A percentile compares a stretch with the other conserved stretches of the same genome.
These are phyloP conservation scores for Mrakia hoshinonis DNA, from an alignment of 768 basidiomycete species.

Conservation along the genomic window DNA sequence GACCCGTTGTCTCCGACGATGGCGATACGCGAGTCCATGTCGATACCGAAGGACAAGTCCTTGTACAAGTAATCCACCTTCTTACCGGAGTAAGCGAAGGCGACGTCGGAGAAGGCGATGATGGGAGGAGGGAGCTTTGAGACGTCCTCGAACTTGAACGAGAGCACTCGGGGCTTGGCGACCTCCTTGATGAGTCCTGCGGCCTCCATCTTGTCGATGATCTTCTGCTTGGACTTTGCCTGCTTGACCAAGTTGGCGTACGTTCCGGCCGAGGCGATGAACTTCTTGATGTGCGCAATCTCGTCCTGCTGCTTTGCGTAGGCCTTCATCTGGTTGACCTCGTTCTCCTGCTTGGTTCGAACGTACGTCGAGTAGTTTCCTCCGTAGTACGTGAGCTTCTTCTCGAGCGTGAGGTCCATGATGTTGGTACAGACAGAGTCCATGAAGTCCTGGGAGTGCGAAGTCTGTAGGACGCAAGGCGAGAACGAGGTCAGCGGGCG, in stretches of 20 bases:
- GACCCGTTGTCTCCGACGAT: conserved; percentile 88
- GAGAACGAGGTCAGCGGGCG: neutral
- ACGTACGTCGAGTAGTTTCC: conserved; percentile 98
- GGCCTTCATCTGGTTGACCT: conserved; percentile 99
- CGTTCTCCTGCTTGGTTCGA: conserved; percentile 90
- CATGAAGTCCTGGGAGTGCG: conserved; percentile 99
- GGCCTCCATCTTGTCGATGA: conserved; percentile 99
- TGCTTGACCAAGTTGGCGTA: conserved; percentile 98
- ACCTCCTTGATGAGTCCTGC: conserved; percentile 92
- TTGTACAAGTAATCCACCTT: conserved; percentile 79
- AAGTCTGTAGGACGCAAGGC: conserved; percentile 50
- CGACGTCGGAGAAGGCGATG: conserved; percentile 88
- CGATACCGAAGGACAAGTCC: conserved; percentile 91
- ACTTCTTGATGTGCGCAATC: conserved; percentile 97
- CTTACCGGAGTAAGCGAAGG: conserved; percentile 90
- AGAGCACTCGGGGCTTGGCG: conserved; percentile 60
- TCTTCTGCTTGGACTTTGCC: conserved; percentile 99
- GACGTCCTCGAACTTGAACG: conserved; percentile 95
- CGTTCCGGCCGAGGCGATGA: conserved; percentile 92
- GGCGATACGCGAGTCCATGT: conserved; percentile 57
- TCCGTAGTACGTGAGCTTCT: conserved; percentile 83
- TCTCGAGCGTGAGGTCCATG: conserved; percentile 88
- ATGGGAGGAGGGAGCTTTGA: conserved; percentile 90
- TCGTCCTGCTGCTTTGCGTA: conserved; percentile 98
- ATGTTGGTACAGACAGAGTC: conserved; percentile 93